phyloP scores from a whole-genome alignment of 2,329 filamentous ascomycete genomes.

The Fusarium proliferatum region DNA sequence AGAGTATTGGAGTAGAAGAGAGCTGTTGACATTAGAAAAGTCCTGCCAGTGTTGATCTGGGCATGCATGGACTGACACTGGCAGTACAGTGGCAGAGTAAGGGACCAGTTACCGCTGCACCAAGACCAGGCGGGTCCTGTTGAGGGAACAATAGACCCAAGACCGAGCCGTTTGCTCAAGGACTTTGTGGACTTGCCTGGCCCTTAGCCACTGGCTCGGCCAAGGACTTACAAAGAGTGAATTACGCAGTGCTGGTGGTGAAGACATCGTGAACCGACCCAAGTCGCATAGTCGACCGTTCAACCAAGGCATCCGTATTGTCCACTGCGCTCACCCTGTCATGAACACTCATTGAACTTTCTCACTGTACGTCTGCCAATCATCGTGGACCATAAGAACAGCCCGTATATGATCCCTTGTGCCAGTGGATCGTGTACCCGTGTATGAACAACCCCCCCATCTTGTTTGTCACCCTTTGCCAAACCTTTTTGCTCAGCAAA shows the following conservation, averaged over 20 bases:
- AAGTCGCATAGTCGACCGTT: fast-evolving
- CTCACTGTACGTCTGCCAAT: fast-evolving
- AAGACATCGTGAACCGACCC: too few species aligned
- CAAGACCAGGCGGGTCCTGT: neutral
- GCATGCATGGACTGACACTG: neutral
- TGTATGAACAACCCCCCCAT: fast-evolving
- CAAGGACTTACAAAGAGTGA: neutral
- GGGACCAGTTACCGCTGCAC: neutral
- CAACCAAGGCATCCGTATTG: fast-evolving
- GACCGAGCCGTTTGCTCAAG: fast-evolving
- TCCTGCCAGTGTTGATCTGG: neutral
- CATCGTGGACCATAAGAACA: too few species aligned
- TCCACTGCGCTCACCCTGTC: neutral
- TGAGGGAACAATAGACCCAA: neutral
- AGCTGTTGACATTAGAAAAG: neutral
- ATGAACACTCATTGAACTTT: fast-evolving
- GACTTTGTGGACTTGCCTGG: fast-evolving
- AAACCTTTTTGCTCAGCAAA: fast-evolving
- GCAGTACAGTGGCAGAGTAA: neutral
- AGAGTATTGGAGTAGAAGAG: fast-evolving
- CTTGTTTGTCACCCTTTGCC: neutral
- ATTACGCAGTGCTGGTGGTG: too few species aligned
- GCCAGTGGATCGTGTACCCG: neutral
- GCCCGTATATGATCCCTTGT: fast-evolving
- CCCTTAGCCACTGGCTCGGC: fast-evolving